phyloP scores from a whole-genome alignment of 1,284 basidiomycete species.

The Somion occarium region DNA sequence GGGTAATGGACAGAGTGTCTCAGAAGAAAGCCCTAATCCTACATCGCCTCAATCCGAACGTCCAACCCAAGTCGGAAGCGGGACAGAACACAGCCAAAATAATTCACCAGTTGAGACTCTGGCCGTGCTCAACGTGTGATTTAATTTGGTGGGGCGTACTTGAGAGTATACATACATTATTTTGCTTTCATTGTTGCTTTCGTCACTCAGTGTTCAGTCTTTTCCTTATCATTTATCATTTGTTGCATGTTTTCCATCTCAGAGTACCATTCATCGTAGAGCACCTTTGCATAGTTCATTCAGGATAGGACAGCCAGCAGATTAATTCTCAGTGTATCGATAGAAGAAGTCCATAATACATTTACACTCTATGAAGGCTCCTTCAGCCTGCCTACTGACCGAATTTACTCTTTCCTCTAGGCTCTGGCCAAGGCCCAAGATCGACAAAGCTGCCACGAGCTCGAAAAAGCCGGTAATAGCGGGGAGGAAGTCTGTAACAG shows the following conservation, averaged over 20 bases:
- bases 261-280: too few relatives aligned
- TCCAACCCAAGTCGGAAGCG: conserved; percentile 1
- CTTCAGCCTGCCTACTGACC: too few relatives aligned
- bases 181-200: conserved; percentile 1
- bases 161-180: not conserved
- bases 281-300: not conserved
- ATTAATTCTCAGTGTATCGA: not conserved
- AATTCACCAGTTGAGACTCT: conserved; percentile 8
- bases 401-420: too few relatives aligned
- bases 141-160: not conserved
- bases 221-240: not conserved
- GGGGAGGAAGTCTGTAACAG: too few relatives aligned
- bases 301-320: not conserved
- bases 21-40: conserved; percentile 10
- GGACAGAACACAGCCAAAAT: conserved; percentile 4
- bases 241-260: not conserved
- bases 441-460: too few relatives aligned
- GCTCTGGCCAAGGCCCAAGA: too few relatives aligned
- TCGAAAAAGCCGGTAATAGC: too few relatives aligned
- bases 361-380: not conserved
- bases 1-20: conserved; percentile 8
- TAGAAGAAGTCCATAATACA: not conserved
- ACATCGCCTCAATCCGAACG: not conserved
- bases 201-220: not conserved
- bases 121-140: conserved; percentile 7